Percentiles rank a stretch among this genome's conserved stretches.
Conservation (phyloP, 208 protist genomes). For the Naegleria lovaniensis region DNA sequence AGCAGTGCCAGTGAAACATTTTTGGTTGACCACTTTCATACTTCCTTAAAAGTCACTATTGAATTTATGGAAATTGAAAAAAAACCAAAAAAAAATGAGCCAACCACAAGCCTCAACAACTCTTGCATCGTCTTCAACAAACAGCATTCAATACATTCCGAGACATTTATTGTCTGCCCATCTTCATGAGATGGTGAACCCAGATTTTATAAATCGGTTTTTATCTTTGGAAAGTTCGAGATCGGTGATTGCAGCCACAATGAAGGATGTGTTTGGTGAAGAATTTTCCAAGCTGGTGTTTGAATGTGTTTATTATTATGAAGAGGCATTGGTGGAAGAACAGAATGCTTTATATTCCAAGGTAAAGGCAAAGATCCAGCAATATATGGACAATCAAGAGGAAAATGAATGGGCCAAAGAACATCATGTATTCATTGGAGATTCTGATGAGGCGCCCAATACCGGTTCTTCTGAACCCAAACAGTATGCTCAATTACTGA, state of each 20-base stretch:
- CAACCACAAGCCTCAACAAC: no score
- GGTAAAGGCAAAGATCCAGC: background rate
- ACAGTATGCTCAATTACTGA: background rate
- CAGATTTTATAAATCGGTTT: background rate
- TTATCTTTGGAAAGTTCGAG: background rate
- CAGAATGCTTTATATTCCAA: background rate
- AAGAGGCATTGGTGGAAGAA: background rate
- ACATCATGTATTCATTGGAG: background rate
- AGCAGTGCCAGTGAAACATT: no score
- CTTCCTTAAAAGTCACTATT: no score
- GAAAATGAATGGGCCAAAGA: background rate
- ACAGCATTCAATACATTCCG: background rate
- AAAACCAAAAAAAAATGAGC: no score
- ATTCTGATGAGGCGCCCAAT: background rate
- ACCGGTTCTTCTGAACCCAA: background rate
- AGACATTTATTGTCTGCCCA: background rate
- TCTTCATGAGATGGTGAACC: background rate
- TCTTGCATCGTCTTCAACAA: no score
- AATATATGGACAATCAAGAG: background rate
- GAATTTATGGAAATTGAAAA: no score
- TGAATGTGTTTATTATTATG: slow-evolving; percentile 15
- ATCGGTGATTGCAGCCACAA: background rate
- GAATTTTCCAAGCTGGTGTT: background rate
- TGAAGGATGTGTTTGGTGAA: background rate
- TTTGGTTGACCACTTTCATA: no score